Conservation (phyloP, 2,329 filamentous ascomycete genomes). For the Salinomyces thailandicus region DNA sequence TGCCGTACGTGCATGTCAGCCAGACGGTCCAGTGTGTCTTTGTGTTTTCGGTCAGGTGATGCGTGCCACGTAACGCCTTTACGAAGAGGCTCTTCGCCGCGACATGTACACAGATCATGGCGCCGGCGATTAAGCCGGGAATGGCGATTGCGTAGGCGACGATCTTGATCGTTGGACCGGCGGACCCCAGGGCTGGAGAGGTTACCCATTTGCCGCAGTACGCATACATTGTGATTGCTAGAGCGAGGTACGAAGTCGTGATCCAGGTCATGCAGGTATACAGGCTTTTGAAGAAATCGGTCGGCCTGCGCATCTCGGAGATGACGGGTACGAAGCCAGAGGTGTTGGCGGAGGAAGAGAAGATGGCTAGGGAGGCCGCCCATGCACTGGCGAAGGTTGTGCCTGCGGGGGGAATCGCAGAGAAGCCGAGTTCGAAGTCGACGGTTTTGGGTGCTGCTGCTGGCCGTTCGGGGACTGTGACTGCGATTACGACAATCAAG, state of each 20-base stretch:
- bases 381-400: background rate
- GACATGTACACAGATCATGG: slow-evolving; percentile 33
- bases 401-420: background rate
- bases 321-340: slow-evolving; percentile 53
- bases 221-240: slow-evolving; percentile 48
- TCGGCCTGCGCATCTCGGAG: slow-evolving; percentile 51
- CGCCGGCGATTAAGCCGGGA: slow-evolving; percentile 43
- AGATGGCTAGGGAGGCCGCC: background rate
- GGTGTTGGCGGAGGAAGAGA: background rate
- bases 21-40: slow-evolving; percentile 41
- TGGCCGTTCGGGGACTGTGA: background rate
- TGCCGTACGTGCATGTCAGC: slow-evolving; percentile 34
- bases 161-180: slow-evolving; percentile 31
- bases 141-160: slow-evolving; percentile 38
- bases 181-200: slow-evolving; percentile 50
- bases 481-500: background rate
- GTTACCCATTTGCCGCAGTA: slow-evolving; percentile 53
- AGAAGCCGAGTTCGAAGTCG: background rate
- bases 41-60: slow-evolving; percentile 40
- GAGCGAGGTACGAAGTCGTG: slow-evolving; percentile 39
- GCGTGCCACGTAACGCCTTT: slow-evolving; percentile 40
- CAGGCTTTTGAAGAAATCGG: slow-evolving; percentile 7
- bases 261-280: background rate
- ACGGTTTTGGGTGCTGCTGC: background rate
- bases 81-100: slow-evolving; percentile 47